Conservation (phyloP, 2,329 filamentous ascomycete genomes). For the Talaromyces sp. region DNA sequence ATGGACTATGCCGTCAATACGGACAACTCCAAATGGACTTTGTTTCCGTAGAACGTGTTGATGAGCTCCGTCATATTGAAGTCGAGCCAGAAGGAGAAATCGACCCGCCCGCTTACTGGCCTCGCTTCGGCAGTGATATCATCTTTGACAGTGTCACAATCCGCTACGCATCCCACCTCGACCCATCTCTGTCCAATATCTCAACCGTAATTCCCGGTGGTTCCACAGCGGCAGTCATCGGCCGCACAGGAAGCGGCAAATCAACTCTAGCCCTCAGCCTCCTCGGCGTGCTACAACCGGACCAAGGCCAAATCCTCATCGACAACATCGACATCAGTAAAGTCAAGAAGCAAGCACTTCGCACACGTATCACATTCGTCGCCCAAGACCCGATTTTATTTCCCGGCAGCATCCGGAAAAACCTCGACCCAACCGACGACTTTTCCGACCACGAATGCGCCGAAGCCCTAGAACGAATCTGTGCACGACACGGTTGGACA, state of each 20-base stretch:
- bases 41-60: constrained; percentile 79
- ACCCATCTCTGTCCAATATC: constrained; percentile 64
- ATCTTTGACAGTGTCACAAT: constrained; percentile 72
- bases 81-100: constrained; percentile 65
- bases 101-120: constrained; percentile 71
- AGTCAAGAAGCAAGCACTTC: constrained; percentile 55
- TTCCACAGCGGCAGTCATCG: constrained; percentile 72
- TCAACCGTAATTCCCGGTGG: constrained; percentile 71
- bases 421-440: constrained; percentile 57
- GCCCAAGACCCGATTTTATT: constrained; percentile 64
- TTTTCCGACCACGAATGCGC: constrained; percentile 53
- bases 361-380: constrained; percentile 60
- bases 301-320: constrained; percentile 53
- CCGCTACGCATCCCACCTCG: constrained; percentile 71
- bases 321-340: constrained; percentile 57
- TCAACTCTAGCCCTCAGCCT: constrained; percentile 65
- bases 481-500: constrained; percentile 52
- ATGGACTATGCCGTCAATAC: constrained; percentile 71
- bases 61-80: constrained; percentile 73
- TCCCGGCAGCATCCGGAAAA: constrained; percentile 56
- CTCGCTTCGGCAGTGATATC: constrained; percentile 64
- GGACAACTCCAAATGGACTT: constrained; percentile 88
- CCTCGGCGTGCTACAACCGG: constrained; percentile 52
- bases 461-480: constrained; percentile 44
- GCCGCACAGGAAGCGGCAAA: constrained; percentile 75